These are phyloP conservation scores for Suillus clintonianus DNA, from an alignment of 768 basidiomycete genomes.

Conservation along the genomic window DNA sequence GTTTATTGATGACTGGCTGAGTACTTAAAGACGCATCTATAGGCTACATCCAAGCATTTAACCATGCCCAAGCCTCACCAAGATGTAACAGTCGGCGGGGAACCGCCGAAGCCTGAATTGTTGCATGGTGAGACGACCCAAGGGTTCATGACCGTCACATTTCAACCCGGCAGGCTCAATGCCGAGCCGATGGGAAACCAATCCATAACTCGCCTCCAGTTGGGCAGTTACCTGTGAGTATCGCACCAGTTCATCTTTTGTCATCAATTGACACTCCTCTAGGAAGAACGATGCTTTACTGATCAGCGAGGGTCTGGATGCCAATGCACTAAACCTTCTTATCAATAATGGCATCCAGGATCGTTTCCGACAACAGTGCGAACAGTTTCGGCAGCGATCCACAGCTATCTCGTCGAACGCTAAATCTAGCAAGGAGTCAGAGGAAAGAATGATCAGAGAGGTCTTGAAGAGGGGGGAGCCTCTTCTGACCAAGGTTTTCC, in stretches of 20 bases:
- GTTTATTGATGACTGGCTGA: neutral
- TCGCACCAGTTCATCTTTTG: neutral
- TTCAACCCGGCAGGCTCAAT: constrained; percentile 13
- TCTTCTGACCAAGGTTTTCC: neutral
- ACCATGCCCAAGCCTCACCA: constrained; percentile 5
- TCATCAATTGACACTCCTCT: neutral
- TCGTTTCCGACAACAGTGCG: constrained; percentile 24
- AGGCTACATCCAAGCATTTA: constrained; percentile 18
- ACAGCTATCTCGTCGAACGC: neutral
- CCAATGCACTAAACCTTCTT: constrained; percentile 27
- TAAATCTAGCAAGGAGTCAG: fast-evolving
- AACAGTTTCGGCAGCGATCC: constrained; percentile 20
- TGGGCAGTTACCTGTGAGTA: constrained; percentile 23
- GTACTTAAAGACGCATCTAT: neutral
- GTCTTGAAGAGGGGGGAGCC: constrained; percentile 9
- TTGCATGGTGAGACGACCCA: constrained; percentile 43
- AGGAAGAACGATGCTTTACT: constrained; percentile 26
- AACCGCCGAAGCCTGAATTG: constrained; percentile 25
- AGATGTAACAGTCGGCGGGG: constrained; percentile 10
- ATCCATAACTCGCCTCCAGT: constrained; percentile 4
- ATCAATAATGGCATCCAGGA: constrained; percentile 26
- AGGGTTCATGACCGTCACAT: constrained; percentile 38
- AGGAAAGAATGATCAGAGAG: neutral
- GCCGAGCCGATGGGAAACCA: constrained; percentile 1
- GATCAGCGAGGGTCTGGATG: constrained; percentile 23